Evolutionary conservation across 306 rosid genomes (phyloP), one percentile per base, ranked within the genome.

Genomic region (Cicer chorassanicum): DNA sequence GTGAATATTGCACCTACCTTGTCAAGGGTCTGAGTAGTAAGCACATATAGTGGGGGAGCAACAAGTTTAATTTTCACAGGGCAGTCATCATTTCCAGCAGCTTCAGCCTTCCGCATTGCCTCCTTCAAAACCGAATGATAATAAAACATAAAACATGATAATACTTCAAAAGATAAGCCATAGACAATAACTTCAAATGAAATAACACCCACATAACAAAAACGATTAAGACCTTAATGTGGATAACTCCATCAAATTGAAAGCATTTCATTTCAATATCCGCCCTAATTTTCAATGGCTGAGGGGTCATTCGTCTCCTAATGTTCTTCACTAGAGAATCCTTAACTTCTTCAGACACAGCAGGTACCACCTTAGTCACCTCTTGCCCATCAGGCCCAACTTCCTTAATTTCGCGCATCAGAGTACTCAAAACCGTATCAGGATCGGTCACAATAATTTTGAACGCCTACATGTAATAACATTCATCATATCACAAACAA

Each of bases 51-150:
- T 10, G 99, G 98, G 39, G 99, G 96, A 68, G 99, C 99, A 76
- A 95, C 99, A 77, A 92, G 84, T 84, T 95, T 95, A 83, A 95
- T 95, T 86, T 95, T 95, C 72, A 95, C 98, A 41, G 99, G 99
- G 75, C 98, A 95, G 72, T 90, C 93, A 61, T 89, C 75, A 60
- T 90, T 92, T 70, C 99, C 99, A 50, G 87, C 92, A 78, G 98
- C 99, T 84, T 95, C 98, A 73, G 99, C 99, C 70, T 66, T 92
- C 56, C 89, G 83, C 98, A 95, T 95, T 43, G 99, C 97, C 62
- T 92, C 98, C 99, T 95, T 82, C 73, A 84, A 41, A 61, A 73
- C 12, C 72, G 69, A 68, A 68, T 9, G 8, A 65, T 36, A 8
- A 70, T 18, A 12, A 56, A 72, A 14, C 24, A 57, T 44, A 29